Base-by-base conservation (phyloP, 1,284 basidiomycete species). In the Ustilago esculenta region DNA sequence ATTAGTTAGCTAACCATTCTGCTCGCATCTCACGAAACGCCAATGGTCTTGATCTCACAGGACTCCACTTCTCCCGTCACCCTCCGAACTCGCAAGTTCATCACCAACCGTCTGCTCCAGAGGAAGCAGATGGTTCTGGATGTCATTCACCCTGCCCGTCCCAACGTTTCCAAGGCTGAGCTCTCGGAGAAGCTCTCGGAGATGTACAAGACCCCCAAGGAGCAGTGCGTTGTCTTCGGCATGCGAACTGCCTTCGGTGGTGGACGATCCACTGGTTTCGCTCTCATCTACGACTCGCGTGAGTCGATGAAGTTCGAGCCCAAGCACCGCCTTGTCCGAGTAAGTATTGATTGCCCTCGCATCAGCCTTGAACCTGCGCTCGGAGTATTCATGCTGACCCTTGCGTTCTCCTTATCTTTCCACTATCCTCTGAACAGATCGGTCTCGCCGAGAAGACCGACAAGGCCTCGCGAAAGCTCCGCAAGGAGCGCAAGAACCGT, bases 401-500 rank as follows among this genome's bases (percentile, higher is more conserved):
- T 33, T 35, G 24, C 43, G 24, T 53, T 52, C 17, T 24, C 45
- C 54, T 17, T 47, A 32, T 8, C 40, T 9, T 37, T 32, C 34
- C 25, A 42, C 20, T 25, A n/a, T 29, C 32, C 8, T 20, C 10
- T 24, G n/a, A n/a, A 43, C 41, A 43, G 30, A 34, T 88, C 80
- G 93, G 94, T 69, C 85, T 98, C 69, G 86, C 84, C 70, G 75
- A 87, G 76, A 97, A 97, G 87, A 88, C 91, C 73, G 90, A 93
- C 57, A 94, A 91, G 85, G 86, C 95, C 63, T 94, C 92, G 77
- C 91, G 96, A 82, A 98, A 98, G 85, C 89, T 98, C 84, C 90
- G 96, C 85, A 98, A 98, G 87, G 96, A 98, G 88, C 89, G 96
- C 82, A 99, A 99, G 89, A 99, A 99, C 87, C 90, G 96, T 84